Evolutionary conservation across 176 grass and related monocot species (phyloP).

Genomic region (Triticum timopheevii): DNA sequence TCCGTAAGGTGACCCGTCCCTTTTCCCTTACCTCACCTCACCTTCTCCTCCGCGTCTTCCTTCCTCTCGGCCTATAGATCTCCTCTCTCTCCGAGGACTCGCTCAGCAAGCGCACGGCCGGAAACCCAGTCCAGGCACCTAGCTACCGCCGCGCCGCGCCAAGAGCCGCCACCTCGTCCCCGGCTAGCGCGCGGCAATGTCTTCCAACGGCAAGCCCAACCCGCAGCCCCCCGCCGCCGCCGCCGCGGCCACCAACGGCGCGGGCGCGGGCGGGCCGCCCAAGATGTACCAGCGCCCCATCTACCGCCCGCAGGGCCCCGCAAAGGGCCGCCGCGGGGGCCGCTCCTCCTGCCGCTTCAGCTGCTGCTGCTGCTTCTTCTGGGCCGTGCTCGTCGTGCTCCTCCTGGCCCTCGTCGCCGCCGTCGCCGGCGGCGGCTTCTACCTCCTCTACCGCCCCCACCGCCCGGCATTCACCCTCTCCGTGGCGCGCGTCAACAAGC

Average conservation of each 20-base stretch:
- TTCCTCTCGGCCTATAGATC: slow-evolving; percentile 45
- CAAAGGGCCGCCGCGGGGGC: slow-evolving; percentile 58
- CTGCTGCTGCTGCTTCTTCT: slow-evolving; percentile 78
- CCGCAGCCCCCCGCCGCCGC: slow-evolving; percentile 54
- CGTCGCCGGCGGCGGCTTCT: slow-evolving; percentile 72
- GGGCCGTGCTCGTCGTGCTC: slow-evolving; percentile 60
- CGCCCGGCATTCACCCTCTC: slow-evolving; percentile 81
- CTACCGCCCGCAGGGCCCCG: slow-evolving; percentile 59
- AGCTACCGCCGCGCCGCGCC: background rate
- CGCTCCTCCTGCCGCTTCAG: slow-evolving; percentile 58
- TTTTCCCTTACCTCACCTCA: slow-evolving; percentile 63
- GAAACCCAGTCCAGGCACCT: slow-evolving; percentile 8
- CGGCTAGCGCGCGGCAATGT: slow-evolving; percentile 31
- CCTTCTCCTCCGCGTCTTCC: background rate
- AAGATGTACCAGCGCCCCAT: slow-evolving; percentile 83
- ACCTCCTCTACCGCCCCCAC: slow-evolving; percentile 85
- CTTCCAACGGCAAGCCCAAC: slow-evolving; percentile 71
- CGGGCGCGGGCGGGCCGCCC: slow-evolving; percentile 33
- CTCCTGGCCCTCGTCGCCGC: slow-evolving; percentile 68
- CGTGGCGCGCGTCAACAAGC: slow-evolving; percentile 48
- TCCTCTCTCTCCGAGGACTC: slow-evolving; percentile 11
- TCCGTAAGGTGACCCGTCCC: slow-evolving; percentile 72
- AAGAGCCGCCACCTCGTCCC: background rate
- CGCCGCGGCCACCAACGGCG: background rate
- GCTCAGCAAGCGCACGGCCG: slow-evolving; percentile 31